These are phyloP conservation scores for Paspalum vaginatum DNA, from an alignment of 176 grass and related monocot genomes.

Conservation along the genomic window DNA sequence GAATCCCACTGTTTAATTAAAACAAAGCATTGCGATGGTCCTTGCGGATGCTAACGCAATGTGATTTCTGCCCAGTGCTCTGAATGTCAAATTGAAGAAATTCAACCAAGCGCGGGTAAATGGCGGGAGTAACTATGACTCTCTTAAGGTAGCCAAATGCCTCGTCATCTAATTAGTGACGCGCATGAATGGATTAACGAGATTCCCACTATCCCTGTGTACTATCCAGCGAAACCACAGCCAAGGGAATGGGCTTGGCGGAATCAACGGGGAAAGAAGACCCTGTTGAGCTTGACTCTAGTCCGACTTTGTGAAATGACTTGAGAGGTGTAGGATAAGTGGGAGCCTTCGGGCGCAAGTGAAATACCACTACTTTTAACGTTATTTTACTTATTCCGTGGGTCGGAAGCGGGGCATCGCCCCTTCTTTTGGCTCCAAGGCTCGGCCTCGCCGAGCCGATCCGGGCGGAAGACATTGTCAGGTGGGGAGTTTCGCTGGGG, in stretches of 20 bases:
- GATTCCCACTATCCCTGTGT: conserved; percentile 43
- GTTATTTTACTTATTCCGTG: conserved; percentile 77
- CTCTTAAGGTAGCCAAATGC: conserved; percentile 88
- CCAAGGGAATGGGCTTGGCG: too few relatives aligned
- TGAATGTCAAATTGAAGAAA: conserved; percentile 90
- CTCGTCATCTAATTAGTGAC: conserved; percentile 75
- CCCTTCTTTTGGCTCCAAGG: conserved; percentile 34
- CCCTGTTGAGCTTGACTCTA: too few relatives aligned
- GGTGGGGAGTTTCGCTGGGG: conserved; percentile 86
- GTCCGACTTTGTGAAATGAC: conserved; percentile 14
- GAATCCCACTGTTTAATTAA: conserved; percentile 82
- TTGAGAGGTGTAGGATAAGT: conserved; percentile 31
- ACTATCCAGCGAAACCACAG: conserved; percentile 22
- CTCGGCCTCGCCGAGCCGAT: conserved; percentile 38
- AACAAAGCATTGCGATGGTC: conserved; percentile 80
- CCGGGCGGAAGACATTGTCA: conserved; percentile 74
- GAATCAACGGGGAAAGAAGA: too few relatives aligned
- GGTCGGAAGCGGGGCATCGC: conserved; percentile 32
- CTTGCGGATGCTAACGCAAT: conserved; percentile 64
- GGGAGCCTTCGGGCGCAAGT: conserved; percentile 38
- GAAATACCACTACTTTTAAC: conserved; percentile 84
- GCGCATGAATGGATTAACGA: conserved; percentile 73
- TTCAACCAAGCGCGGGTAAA: conserved; percentile 82
- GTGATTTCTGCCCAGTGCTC: conserved; percentile 76
- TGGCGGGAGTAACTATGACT: conserved; percentile 83